Conservation (phyloP, 2,329 filamentous ascomycete genomes). For the Zalaria sp. region DNA sequence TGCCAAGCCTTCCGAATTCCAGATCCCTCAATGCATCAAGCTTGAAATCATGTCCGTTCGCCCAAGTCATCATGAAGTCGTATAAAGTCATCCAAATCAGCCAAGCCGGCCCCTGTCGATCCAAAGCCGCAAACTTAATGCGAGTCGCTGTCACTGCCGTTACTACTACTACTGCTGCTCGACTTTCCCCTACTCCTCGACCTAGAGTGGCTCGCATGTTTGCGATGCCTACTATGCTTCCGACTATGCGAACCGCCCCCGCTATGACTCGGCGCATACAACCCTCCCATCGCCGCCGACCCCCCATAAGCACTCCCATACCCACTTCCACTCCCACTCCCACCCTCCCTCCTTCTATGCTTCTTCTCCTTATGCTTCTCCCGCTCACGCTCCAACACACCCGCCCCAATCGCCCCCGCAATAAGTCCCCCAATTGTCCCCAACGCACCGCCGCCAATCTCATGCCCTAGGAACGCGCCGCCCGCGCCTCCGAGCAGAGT, state of each 20-base stretch:
- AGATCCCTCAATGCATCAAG: too few species aligned
- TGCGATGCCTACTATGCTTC: background rate
- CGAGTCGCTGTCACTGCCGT: background rate
- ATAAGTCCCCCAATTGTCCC: constrained; percentile 37
- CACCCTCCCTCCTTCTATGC: too few species aligned
- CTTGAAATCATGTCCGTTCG: too few species aligned
- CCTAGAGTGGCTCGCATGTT: background rate
- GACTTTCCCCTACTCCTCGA: background rate
- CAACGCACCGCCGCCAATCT: constrained; percentile 38
- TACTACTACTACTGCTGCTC: background rate
- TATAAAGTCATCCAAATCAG: too few species aligned
- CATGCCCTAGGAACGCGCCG: constrained; percentile 41
- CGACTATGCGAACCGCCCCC: background rate
- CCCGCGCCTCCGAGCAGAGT: constrained; percentile 39
- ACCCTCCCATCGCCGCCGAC: background rate
- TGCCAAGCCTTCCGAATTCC: too few species aligned
- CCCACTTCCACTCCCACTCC: background rate
- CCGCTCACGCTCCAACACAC: constrained; percentile 33
- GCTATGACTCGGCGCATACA: background rate
- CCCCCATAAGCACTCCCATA: background rate
- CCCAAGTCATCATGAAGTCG: too few species aligned
- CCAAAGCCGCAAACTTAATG: background rate
- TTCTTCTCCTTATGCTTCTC: background rate
- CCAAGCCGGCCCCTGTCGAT: too few species aligned
- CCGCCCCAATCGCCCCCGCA: constrained; percentile 42